Evolutionary conservation across 2,329 filamentous ascomycete genomes (phyloP), one percentile per base, ranked within the genome.

Genomic region (Macrophomina phaseolina): DNA sequence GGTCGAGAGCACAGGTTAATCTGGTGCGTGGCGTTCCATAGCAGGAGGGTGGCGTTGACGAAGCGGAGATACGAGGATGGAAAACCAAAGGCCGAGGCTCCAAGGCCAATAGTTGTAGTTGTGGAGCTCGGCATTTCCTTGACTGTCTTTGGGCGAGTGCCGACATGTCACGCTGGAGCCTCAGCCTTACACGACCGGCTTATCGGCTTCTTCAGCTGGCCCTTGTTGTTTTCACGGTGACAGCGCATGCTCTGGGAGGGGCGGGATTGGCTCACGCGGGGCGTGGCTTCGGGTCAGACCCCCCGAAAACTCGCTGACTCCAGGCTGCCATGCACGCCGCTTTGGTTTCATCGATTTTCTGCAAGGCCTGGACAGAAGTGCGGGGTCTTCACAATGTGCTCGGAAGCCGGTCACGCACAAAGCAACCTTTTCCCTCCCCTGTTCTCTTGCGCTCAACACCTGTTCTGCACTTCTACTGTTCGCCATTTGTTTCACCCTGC

Each of bases 111-210:
- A 28, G 8, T 9, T 16, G 14, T 9, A 8, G 30, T 9, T 28
- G 3, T 12, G 30, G 40, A 18, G 23, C 45, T 62, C 58, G 58
- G 58, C 42, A 62, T 62, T 62, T 49, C 32, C 58, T 46, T 48
- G 28, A 12, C 46, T 48, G 18, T 28, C 14, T 30, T 48, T 28
- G 30, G 45, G 16, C 16, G 2, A 62, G 42, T 61, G 16, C 58
- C 58, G 58, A 49, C 28, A 46, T 30, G 48, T 62, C 58, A 49
- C 45, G 45, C 58, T 30, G 30, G 30, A 49, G 58, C 45, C 45
- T 62, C 58, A 62, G 58, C 58, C 58, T 49, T 62, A 51, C 49
- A 45, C 30, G 11, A 28, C 5, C 30, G 58, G 42, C 58, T 62
- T 62, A 62, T 62, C 58, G 45, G 45, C 45, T 28, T 30, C 32